A percentile compares a stretch with the other conserved stretches of the same genome.
Evolutionary conservation across 1,284 basidiomycete genomes (phyloP).

Genomic region (Bjerkandera adusta): DNA sequence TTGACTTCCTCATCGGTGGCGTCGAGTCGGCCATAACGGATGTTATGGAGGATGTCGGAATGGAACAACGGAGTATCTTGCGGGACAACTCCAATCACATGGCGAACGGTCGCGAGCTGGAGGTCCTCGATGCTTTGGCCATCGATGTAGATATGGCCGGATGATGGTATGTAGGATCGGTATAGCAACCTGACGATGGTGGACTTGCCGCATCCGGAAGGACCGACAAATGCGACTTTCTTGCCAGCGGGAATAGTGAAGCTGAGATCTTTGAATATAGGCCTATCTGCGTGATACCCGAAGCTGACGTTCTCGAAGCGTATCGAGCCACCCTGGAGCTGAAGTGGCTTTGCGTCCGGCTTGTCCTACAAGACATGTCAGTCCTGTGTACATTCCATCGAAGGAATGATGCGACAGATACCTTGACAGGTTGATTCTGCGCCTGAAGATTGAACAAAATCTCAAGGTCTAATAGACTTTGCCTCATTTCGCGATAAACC

Average conservation of each 20-base stretch:
- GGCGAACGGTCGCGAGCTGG: constrained; percentile 72
- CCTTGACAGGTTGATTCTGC: constrained; percentile 74
- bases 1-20: constrained; percentile 89
- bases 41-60: constrained; percentile 91
- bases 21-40: constrained; percentile 88
- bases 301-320: constrained; percentile 92
- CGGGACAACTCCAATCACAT: constrained; percentile 89
- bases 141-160: constrained; percentile 83
- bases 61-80: constrained; percentile 99
- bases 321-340: constrained; percentile 83
- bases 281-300: constrained; percentile 86
- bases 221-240: constrained; percentile 95
- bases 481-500: constrained; percentile 94
- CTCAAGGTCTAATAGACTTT: constrained; percentile 97
- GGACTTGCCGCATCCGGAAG: constrained; percentile 97
- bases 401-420: constrained; percentile 26
- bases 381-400: constrained; percentile 3
- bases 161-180: constrained; percentile 88
- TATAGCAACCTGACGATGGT: constrained; percentile 94
- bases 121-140: constrained; percentile 84
- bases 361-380: constrained; percentile 60
- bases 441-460: constrained; percentile 90
- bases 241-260: constrained; percentile 94
- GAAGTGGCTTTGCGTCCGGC: constrained; percentile 65
- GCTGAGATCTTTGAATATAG: constrained; percentile 87